phyloP scores from a whole-genome alignment of 768 basidiomycete species.

The Guyanaporus albipodus region DNA sequence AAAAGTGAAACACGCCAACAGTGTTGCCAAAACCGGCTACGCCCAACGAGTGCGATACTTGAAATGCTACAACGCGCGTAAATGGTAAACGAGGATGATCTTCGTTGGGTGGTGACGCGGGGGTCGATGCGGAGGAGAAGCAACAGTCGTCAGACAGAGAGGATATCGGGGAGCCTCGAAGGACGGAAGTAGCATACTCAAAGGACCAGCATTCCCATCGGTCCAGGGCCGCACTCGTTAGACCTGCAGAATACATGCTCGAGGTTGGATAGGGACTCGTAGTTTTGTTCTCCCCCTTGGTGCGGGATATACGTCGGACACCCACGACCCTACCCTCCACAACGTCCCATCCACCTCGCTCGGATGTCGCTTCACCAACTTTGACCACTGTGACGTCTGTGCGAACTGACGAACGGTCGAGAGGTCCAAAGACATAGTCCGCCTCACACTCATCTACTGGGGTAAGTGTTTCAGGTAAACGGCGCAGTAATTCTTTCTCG shows the following conservation, averaged over 20 bases:
- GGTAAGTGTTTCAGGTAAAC: slow-evolving; percentile 44
- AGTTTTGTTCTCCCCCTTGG: slow-evolving; percentile 31
- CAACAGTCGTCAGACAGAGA: slow-evolving; percentile 35
- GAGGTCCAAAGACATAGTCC: slow-evolving; percentile 30
- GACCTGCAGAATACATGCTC: slow-evolving; percentile 32
- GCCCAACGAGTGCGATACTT: slow-evolving; percentile 45
- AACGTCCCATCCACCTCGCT: slow-evolving; percentile 78
- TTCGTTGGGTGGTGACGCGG: slow-evolving; percentile 1
- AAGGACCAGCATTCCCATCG: slow-evolving; percentile 85
- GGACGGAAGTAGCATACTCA: slow-evolving; percentile 47
- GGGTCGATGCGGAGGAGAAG: slow-evolving; percentile 4
- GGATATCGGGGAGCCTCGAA: slow-evolving; percentile 52
- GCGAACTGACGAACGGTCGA: slow-evolving; percentile 34
- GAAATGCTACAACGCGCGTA: slow-evolving; percentile 66
- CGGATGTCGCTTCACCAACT: slow-evolving; percentile 55
- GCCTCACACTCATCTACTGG: slow-evolving; percentile 32
- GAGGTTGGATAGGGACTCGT: slow-evolving; percentile 10
- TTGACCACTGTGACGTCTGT: slow-evolving; percentile 53
- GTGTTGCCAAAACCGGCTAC: slow-evolving; percentile 81
- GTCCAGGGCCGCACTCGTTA: slow-evolving; percentile 64
- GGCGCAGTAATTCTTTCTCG: slow-evolving; percentile 58
- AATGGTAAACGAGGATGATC: slow-evolving; percentile 65
- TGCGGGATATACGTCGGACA: slow-evolving; percentile 60
- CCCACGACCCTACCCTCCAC: slow-evolving; percentile 57
- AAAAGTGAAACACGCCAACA: slow-evolving; percentile 27